Evolutionary conservation across 352 stramenopile species (phyloP), one percentile per base, ranked within the genome.

Genomic region (Phytophthora constricta): DNA sequence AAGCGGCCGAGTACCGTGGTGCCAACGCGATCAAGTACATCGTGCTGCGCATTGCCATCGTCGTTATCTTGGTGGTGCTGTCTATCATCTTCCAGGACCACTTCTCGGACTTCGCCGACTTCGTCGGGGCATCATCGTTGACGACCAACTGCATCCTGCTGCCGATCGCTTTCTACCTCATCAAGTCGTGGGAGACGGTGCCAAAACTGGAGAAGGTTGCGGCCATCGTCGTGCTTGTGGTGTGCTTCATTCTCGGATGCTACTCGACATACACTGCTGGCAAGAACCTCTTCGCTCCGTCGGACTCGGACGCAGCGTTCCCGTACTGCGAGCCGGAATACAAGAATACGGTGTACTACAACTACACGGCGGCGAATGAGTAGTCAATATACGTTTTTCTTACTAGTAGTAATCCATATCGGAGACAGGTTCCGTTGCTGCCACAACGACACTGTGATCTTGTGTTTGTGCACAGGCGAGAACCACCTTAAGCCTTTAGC

Each of bases 51-150:
- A 60, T 86, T 22, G 66, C 68, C 13, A 76, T 88, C 4, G 76
- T 84, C 2, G 68, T 76, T 31, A 56, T 87, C 53, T 50, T 80
- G 11, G 72, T 81, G 4, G 57, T 82, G 42, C 46, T 74, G 43
- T 76, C 77, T 4, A 74, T 86, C 25, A 51, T 83, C 1, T 69
- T 86, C 39, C 66, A 79, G 49, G 70, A 86, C 52, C 68, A 80
- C 27, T 83, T 86, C 59, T 72, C 76, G 3, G 74, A 82, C 57
- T 70, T 86, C 46, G 70, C 72, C n/a, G 72, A 82, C 52, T 86
- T 85, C 28, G 70, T 81, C 23, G 71, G 77, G 17, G 78, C 77
- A 5, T 83, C 77, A 31, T 76, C 72, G 3, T 65, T 81, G 55
- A 79, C 71, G 2, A 74, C 58, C 61, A 74, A 53, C 50, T 74